These are phyloP conservation scores for Plantago elongata DNA, from an alignment of 257 asterid species.

Conservation along the genomic window DNA sequence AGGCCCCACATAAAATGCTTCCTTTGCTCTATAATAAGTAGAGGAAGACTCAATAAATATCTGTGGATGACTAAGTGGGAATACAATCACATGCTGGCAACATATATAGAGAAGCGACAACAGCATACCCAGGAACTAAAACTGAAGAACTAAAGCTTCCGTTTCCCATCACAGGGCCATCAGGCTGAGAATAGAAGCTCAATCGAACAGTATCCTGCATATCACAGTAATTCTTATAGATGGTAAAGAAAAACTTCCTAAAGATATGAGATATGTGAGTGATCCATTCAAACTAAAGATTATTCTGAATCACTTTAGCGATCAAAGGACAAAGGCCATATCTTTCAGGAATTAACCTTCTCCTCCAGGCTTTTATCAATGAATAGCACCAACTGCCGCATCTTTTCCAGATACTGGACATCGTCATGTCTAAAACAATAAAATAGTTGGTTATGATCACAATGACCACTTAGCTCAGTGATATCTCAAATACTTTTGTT, in stretches of 20 bases:
- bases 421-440: constrained; percentile 79
- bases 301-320: background rate
- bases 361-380: constrained; percentile 80
- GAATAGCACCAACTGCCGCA: constrained; percentile 88
- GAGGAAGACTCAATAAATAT: constrained; percentile 20
- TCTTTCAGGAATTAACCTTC: constrained; percentile 48
- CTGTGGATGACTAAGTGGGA: constrained; percentile 6
- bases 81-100: constrained; percentile 16
- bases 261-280: constrained; percentile 1
- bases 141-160: constrained; percentile 70
- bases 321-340: constrained; percentile 14
- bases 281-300: constrained; percentile 11
- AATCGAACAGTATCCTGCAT: constrained; percentile 59
- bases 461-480: constrained; percentile 9
- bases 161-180: constrained; percentile 78
- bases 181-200: constrained; percentile 87
- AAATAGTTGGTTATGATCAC: constrained; percentile 19
- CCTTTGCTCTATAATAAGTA: constrained; percentile 48
- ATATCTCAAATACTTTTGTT: constrained; percentile 14
- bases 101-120: background rate
- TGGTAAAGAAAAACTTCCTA: constrained; percentile 16
- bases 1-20: constrained; percentile 90
- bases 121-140: constrained; percentile 79
- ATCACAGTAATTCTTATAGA: constrained; percentile 8
- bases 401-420: constrained; percentile 83